A percentile compares a stretch with the other conserved stretches of the same genome.
Evolutionary conservation across 1,139 yeast genomes (phyloP).

Genomic region (Blastobotrys capitulatus): DNA sequence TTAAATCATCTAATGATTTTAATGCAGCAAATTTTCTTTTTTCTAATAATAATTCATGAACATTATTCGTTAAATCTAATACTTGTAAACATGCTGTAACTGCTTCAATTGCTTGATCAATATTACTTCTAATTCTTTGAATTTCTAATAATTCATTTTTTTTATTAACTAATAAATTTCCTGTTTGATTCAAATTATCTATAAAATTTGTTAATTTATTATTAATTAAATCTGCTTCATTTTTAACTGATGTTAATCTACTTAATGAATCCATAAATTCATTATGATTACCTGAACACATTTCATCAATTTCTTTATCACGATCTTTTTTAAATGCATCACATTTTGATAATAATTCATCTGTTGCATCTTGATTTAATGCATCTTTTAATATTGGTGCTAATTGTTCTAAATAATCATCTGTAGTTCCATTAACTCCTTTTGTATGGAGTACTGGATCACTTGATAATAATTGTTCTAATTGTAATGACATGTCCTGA

Average conservation of each 20-base stretch:
- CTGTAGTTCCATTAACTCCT: constrained; percentile 36
- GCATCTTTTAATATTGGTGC: constrained; percentile 75
- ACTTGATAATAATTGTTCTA: constrained; percentile 28
- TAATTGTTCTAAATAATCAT: constrained; percentile 71
- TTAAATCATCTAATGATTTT: constrained; percentile 72
- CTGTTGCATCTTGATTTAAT: constrained; percentile 49
- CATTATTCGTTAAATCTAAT: constrained; percentile 78
- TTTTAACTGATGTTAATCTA: constrained; percentile 52
- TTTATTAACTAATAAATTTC: constrained; percentile 53
- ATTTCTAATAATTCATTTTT: constrained; percentile 29
- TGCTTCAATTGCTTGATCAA: constrained; percentile 34
- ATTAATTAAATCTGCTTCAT: constrained; percentile 50
- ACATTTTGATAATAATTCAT: constrained; percentile 51
- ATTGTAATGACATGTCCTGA: constrained; percentile 27
- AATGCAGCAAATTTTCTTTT: constrained; percentile 82
- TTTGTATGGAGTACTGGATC: constrained; percentile 25
- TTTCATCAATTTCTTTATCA: constrained; percentile 57
- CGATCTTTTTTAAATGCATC: constrained; percentile 54
- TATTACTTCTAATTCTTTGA: constrained; percentile 28
- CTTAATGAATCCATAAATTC: constrained; percentile 46
- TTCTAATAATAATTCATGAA: constrained; percentile 71
- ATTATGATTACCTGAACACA: constrained; percentile 59
- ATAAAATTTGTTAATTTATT: constrained; percentile 48
- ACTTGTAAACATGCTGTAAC: constrained; percentile 64
- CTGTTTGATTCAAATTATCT: constrained; percentile 54